Evolutionary conservation across 2,329 filamentous ascomycete species (phyloP).

Genomic region (Fusarium luffae): DNA sequence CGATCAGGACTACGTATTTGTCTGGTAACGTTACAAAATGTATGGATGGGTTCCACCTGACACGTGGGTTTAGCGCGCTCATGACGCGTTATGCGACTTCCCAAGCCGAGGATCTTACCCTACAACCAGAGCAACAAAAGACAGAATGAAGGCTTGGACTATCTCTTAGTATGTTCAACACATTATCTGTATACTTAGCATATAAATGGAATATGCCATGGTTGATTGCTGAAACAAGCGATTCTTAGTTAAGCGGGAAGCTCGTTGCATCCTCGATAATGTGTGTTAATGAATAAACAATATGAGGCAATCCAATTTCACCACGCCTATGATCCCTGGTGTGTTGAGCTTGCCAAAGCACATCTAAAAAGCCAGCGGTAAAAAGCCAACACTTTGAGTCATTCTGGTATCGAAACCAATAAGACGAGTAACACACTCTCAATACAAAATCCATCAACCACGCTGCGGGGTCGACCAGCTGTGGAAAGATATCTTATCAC

Average conservation of each 20-base stretch:
- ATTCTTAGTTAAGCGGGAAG: background rate
- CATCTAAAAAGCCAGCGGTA: too few relatives aligned
- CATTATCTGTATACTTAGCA: rapidly evolving
- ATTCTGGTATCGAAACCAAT: rapidly evolving
- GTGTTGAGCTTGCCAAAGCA: too few relatives aligned
- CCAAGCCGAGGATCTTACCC: background rate
- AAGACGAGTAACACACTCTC: too few relatives aligned
- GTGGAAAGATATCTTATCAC: background rate
- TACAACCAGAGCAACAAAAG: rapidly evolving
- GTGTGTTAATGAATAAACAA: too few relatives aligned
- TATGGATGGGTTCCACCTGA: background rate
- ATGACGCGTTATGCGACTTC: background rate
- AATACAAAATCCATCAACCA: background rate
- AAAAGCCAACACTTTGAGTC: too few relatives aligned
- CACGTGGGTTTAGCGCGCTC: background rate
- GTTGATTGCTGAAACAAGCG: rapidly evolving
- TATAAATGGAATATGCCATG: rapidly evolving
- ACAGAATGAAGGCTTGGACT: background rate
- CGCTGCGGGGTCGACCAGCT: rapidly evolving
- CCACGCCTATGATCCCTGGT: too few relatives aligned
- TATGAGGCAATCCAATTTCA: too few relatives aligned
- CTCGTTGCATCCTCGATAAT: too few relatives aligned
- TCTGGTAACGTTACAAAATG: background rate
- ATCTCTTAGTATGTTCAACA: rapidly evolving
- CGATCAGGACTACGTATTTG: background rate